A percentile compares a stretch with the other conserved stretches of the same genome.
These are phyloP conservation scores for Thuidium tamariscinum DNA, from an alignment of 225 moss, liverwort and hornwort species.

Conservation along the genomic window DNA sequence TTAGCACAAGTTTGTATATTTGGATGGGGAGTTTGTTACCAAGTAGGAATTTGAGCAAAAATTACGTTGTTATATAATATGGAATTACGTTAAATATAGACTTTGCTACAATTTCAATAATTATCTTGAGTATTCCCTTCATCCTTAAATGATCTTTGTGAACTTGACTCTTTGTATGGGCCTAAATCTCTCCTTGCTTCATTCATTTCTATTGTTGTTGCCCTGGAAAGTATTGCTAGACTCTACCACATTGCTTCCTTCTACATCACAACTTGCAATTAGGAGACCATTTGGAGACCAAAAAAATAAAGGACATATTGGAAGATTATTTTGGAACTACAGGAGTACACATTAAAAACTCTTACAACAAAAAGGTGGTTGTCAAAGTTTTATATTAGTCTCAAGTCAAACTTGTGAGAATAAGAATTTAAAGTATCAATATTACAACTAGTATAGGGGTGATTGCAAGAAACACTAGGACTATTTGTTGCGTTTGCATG, in stretches of 20 bases:
- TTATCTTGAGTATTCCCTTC: accelerated
- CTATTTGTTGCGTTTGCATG: too few relatives aligned
- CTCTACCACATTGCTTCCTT: accelerated
- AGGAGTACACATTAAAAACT: background rate
- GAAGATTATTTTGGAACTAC: accelerated
- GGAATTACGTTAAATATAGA: too few relatives aligned
- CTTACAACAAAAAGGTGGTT: background rate
- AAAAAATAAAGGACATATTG: accelerated
- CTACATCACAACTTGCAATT: accelerated
- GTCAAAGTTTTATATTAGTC: background rate
- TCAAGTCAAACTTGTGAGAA: background rate
- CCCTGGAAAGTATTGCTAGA: accelerated
- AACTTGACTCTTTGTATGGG: background rate
- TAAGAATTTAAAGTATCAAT: background rate
- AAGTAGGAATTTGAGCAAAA: accelerated
- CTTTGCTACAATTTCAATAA: background rate
- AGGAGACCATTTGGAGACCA: too few relatives aligned
- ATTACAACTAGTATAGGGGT: too few relatives aligned
- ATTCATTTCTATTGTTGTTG: accelerated
- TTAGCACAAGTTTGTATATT: background rate
- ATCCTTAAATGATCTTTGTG: background rate
- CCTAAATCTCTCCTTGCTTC: background rate
- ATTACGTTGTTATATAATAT: background rate
- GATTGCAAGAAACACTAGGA: too few relatives aligned
- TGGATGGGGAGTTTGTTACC: background rate